phyloP scores from a whole-genome alignment of 2,329 filamentous ascomycete species.

The Colletotrichum abscissum region DNA sequence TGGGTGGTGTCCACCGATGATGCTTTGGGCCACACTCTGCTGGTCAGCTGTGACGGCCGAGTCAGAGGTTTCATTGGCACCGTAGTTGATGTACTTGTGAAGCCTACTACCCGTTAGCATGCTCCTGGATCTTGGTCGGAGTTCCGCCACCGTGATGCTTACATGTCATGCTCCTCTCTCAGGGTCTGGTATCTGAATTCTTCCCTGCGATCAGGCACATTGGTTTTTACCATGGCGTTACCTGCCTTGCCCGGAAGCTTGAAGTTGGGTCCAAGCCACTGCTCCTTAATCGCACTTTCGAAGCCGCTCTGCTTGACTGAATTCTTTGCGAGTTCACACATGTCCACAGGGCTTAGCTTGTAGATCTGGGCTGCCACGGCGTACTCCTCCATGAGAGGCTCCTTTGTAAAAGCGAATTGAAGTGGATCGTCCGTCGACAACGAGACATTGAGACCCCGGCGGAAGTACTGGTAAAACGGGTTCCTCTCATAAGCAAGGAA shows the following conservation, averaged over 20 bases:
- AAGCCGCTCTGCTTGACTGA: constrained; percentile 96
- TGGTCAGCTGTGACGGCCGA: constrained; percentile 5
- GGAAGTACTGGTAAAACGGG: constrained; percentile 95
- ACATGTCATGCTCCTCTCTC: constrained; percentile 87
- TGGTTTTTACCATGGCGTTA: constrained; percentile 95
- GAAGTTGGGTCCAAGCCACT: constrained; percentile 88
- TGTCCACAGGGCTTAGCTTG: constrained; percentile 95
- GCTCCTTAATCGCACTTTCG: constrained; percentile 86
- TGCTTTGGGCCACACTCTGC: constrained; percentile 19
- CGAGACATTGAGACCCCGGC: constrained; percentile 93
- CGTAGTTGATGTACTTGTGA: constrained; percentile 28
- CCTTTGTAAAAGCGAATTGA: constrained; percentile 98
- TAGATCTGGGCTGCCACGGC: constrained; percentile 98
- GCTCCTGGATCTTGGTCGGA: not conserved
- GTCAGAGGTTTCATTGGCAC: constrained; percentile 3
- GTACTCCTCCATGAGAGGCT: constrained; percentile 97
- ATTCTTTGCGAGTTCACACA: constrained; percentile 98
- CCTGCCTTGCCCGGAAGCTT: constrained; percentile 82
- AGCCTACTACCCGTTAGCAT: constrained; percentile 22
- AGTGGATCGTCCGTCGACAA: constrained; percentile 96
- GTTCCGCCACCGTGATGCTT: constrained; percentile 50
- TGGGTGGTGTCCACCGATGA: constrained; percentile 17
- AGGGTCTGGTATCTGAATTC: constrained; percentile 91
- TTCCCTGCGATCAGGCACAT: constrained; percentile 92
- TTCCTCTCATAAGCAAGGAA: constrained; percentile 98